Conservation (phyloP, 1,284 basidiomycete species). For the Sphagnurus paluster region DNA sequence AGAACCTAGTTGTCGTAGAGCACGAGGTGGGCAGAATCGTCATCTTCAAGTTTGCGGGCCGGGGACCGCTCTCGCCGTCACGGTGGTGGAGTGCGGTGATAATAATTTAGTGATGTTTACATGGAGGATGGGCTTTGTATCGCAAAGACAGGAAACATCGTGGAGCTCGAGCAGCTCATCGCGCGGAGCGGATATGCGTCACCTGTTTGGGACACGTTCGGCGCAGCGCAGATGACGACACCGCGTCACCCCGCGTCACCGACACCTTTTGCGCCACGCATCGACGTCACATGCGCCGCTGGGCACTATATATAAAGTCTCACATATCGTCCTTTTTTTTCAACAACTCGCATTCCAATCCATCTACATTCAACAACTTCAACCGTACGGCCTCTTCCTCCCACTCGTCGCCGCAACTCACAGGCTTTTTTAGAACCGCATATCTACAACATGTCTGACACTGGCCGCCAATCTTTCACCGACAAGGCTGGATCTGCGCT, state of each 20-base stretch:
- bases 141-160: conserved; percentile 42
- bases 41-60: too few relatives aligned
- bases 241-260: neutral
- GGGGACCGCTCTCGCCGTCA: conserved; percentile 64
- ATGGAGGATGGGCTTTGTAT: conserved; percentile 52
- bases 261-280: neutral
- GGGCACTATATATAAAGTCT: neutral
- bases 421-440: neutral
- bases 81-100: conserved; percentile 64
- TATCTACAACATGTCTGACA: conserved; percentile 40
- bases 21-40: conserved; percentile 77
- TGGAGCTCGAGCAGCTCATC: conserved; percentile 9
- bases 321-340: neutral
- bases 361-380: conserved; percentile 17
- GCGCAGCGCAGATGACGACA: neutral
- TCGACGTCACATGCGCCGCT: neutral
- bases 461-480: conserved; percentile 50
- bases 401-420: neutral
- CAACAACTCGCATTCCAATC: neutral
- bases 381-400: neutral
- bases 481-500: conserved; percentile 49
- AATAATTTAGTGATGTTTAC: conserved; percentile 60
- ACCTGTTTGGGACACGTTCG: too few relatives aligned
- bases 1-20: conserved; percentile 68
- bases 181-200: neutral